Base-by-base conservation (phyloP, 2,329 filamentous ascomycete species). In the Rhynchosporium secalis region DNA sequence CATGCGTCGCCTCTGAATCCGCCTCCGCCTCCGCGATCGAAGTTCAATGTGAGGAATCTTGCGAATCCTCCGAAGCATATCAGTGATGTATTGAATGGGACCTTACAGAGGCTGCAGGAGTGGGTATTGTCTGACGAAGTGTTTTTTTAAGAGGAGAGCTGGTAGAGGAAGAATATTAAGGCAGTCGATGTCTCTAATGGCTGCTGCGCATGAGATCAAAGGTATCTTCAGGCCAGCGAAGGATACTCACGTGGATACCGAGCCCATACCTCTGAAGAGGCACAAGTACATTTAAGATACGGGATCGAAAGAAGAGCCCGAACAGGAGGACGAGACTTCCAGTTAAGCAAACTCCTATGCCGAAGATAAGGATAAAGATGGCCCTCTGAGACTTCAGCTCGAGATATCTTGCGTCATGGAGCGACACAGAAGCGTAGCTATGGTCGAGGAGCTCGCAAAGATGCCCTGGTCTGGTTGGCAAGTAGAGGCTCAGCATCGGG, bases 391-490 rank as follows among this genome's bases (percentile, higher is more conserved):
- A 41, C 31, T 69, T n/a, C 38, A 64, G 54, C 62, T 69, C 3
- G 62, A 65, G 20, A 58, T 69, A 5, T 63, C 45, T 10, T 69
- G 64, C 57, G 61, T 56, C 9, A 68, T 68, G 64, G 67, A 64
- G 31, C 55, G 62, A 47, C 67, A 69, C 52, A 62, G 67, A 54
- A 69, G 67, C 60, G 65, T 66, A n/a, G 64, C 65, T 8, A 64
- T 69, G 58, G 67, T 65, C 7, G 66, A 69, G 51, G 60, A 56
- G 8, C 57, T 68, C 7, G 61, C 62, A 1, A 63, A 52, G 33
- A 56, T 66, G 41, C n/a, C 61, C 10, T 69, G 64, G 66, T 61
- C 64, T 29, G 67, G 62, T 5, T 69, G 66, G 66, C 55, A 64
- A 33, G 60, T 69, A 4, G 40, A 55, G 33, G 59, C 66, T 33